Evolutionary conservation across 495 filamentous ascomycete species (phyloP).

Genomic region (Penicillium canariense): DNA sequence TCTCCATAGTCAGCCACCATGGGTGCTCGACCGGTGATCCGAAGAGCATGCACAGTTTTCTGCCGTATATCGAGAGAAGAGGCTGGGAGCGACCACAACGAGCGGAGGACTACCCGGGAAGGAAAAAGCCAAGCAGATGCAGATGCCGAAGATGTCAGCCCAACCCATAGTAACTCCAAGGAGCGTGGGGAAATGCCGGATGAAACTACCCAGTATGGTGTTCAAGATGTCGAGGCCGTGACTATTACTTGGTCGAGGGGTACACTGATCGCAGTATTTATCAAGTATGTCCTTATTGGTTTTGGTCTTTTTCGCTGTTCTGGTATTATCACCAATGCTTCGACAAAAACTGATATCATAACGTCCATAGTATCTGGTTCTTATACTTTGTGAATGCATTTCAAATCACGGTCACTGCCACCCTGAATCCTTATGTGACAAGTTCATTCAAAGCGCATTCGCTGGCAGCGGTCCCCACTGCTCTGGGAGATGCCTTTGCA

Average conservation of each 20-base stretch:
- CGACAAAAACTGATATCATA: neutral
- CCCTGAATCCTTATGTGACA: slow-evolving; percentile 26
- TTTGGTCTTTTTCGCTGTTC: neutral
- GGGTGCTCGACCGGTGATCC: no score
- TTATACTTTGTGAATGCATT: slow-evolving; percentile 42
- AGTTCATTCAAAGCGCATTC: slow-evolving; percentile 56
- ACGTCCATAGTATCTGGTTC: slow-evolving; percentile 32
- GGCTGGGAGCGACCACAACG: no score
- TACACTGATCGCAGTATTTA: slow-evolving; percentile 9
- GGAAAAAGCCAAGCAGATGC: no score
- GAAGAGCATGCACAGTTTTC: no score
- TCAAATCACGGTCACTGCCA: slow-evolving; percentile 24
- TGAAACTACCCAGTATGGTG: slow-evolving; percentile 19
- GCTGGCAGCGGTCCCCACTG: slow-evolving; percentile 51
- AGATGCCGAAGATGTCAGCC: no score
- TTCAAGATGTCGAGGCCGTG: slow-evolving; percentile 22
- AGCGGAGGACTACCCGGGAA: no score
- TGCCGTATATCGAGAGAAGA: no score
- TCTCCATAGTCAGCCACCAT: no score
- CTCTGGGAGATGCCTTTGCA: slow-evolving; percentile 44
- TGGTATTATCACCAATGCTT: no score
- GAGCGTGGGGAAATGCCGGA: slow-evolving; percentile 6
- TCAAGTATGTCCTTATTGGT: slow-evolving; percentile 7
- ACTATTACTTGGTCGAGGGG: slow-evolving; percentile 16
- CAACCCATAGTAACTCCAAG: no score